phyloP scores from a whole-genome alignment of 1,284 basidiomycete genomes.

The Hymenochaete sp. region DNA sequence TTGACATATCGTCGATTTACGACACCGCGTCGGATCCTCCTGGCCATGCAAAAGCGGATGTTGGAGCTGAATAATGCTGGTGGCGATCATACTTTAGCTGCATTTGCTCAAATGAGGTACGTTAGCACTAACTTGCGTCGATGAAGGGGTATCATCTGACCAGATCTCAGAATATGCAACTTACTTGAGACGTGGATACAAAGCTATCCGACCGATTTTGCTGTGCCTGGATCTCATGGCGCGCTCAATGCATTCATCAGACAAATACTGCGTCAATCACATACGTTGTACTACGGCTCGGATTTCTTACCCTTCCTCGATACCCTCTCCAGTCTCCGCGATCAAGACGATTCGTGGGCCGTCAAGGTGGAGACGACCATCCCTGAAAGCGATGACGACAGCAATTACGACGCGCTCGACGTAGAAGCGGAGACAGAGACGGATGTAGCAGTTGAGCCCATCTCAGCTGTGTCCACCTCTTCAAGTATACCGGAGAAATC shows the following conservation, averaged over 20 bases:
- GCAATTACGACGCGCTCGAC: conserved; percentile 38
- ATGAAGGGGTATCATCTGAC: not conserved
- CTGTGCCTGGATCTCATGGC: conserved; percentile 61
- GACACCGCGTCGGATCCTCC: conserved; percentile 64
- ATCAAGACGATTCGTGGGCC: conserved; percentile 64
- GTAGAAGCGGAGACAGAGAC: conserved; percentile 43
- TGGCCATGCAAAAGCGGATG: conserved; percentile 80
- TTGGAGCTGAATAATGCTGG: conserved; percentile 60
- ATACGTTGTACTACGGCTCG: conserved; percentile 73
- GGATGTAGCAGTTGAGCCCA: conserved; percentile 28
- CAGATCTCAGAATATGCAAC: conserved; percentile 53
- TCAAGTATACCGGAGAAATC: conserved; percentile 13
- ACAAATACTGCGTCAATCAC: conserved; percentile 67
- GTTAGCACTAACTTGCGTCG: conserved; percentile 14
- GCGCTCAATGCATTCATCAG: conserved; percentile 67
- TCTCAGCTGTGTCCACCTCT: conserved; percentile 19
- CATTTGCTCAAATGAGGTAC: conserved; percentile 76
- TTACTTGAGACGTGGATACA: conserved; percentile 67
- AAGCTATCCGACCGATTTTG: conserved; percentile 67
- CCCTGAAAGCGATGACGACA: conserved; percentile 57
- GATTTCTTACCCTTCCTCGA: conserved; percentile 76
- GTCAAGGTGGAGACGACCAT: conserved; percentile 46
- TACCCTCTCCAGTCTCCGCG: conserved; percentile 46
- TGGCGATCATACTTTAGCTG: conserved; percentile 72
- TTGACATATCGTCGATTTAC: conserved; percentile 74